Base-by-base conservation (phyloP, 768 basidiomycete genomes). In the Albatrellus ellisii region DNA sequence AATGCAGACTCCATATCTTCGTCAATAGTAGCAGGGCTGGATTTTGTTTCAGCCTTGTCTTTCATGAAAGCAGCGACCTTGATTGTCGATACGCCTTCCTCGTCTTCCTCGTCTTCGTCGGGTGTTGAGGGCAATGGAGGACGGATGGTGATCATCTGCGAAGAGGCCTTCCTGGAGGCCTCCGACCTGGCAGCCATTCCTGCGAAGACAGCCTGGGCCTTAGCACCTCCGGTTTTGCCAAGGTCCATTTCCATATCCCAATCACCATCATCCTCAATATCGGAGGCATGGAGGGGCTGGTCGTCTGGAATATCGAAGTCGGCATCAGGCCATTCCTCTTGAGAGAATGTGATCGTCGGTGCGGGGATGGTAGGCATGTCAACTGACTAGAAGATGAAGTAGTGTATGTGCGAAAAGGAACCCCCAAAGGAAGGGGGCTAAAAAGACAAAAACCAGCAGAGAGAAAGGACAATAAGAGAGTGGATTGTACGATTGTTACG, bases 1-100 rank as follows among this genome's bases (percentile, higher is more conserved):
- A 90, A 87, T 41, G 70, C 88, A 49, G 80, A 78, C 59, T 91
- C 87, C 47, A 88, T 77, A 52, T 90, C 87, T 49, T 88, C 85
- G 41, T 79, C 79, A 27, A 49, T 42, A 10, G 47, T 41, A 18
- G 43, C 26, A 17, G 39, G 15, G n/a, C 3, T 17, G 12, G 44
- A 62, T 48, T 44, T 66, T 64, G 41, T 64, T 25, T 45, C 47
- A 18, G 38, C 29, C 36, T 41, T 49, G 21, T 47, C 47, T 21
- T 36, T 36, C 25, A 43, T 65, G 20, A 77, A 64, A 20, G 69
- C 70, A 12, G 73, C 63, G 39, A 76, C 75, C 57, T 87, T 89
- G 61, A 88, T 87, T 26, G 86, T 89, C 8, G 84, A 87, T 6
- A 83, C 72, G 32, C 83, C 84, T 55, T 85, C 84, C 26, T 83